Evolutionary conservation across 2,329 filamentous ascomycete genomes (phyloP), one percentile per base, ranked within the genome.

Genomic region (Acephala macrosclerotiorum): DNA sequence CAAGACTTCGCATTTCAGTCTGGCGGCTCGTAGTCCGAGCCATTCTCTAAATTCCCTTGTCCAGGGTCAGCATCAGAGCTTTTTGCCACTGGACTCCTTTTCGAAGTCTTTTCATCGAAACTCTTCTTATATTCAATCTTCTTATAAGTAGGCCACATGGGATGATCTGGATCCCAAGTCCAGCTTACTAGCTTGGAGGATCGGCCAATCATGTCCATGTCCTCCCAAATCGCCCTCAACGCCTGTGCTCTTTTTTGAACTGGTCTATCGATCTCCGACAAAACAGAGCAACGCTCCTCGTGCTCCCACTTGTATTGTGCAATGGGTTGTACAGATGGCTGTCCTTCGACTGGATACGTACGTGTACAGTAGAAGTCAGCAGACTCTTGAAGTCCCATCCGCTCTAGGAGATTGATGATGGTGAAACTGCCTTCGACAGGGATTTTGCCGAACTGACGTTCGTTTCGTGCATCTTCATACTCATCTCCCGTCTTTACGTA

Each of bases 331-430:
- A 14, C 3, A n/a, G 49, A 18, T 33, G 5, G 5, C 16, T n/a
- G 25, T 4, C 49, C 49, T 18, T 18, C n/a, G 14, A 53, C 49
- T 14, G 18, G 4, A 53, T 53, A 53, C 2, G 26, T 12, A 3
- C 56, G 42, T 42, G 14, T 9, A n/a, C 33, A 20, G n/a, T 64
- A 64, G 45, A 58, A 64, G 11, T 58, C 45, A 1, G 61, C 56
- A 3, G 61, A 53, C 11, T 58, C 35, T 12, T 53, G 35, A 11
- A 55, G 16, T 2, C 35, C 45, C 5, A 64, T 49, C 33, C 40
- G 38, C 11, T 53, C 45, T 5, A 65, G 33, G 7, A 66, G 40
- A 49, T 66, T 56, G 12, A 58, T 57, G n/a, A 66, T 60, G 2
- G 60, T 63, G 29, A 63, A 60, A 14, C 16, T 42, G 9, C 60